phyloP scores from a whole-genome alignment of 2,329 filamentous ascomycete species.

The Periconia sp. region DNA sequence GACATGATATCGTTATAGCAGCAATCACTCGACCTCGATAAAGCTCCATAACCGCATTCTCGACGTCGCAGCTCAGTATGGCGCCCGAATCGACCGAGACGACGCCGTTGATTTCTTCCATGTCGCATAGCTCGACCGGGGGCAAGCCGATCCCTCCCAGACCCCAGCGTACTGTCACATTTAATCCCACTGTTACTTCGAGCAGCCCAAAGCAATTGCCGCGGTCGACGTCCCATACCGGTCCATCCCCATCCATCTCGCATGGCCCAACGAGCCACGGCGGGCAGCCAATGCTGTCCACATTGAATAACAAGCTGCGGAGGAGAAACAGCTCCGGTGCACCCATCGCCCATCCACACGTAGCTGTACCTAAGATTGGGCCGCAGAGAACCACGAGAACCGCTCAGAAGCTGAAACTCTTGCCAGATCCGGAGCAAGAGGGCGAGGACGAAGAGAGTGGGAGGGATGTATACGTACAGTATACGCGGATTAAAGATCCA shows the following conservation, averaged over 20 bases:
- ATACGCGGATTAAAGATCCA: slow-evolving; percentile 96
- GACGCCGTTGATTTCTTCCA: slow-evolving; percentile 45
- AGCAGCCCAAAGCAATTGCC: slow-evolving; percentile 49
- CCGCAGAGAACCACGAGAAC: slow-evolving; percentile 95
- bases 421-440: slow-evolving; percentile 85
- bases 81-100: slow-evolving; percentile 45
- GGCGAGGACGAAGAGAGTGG: slow-evolving; percentile 88
- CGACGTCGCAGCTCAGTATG: slow-evolving; percentile 20
- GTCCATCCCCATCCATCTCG: slow-evolving; percentile 30
- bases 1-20: slow-evolving; percentile 7
- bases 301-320: slow-evolving; percentile 85
- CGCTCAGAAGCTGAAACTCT: slow-evolving; percentile 94
- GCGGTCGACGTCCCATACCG: slow-evolving; percentile 33
- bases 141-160: slow-evolving; percentile 34
- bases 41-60: neutral
- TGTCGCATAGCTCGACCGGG: slow-evolving; percentile 30
- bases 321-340: slow-evolving; percentile 83
- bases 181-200: slow-evolving; percentile 68
- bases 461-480: slow-evolving; percentile 95
- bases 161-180: slow-evolving; percentile 72
- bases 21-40: slow-evolving; percentile 1
- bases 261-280: slow-evolving; percentile 44
- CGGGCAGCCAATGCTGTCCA: slow-evolving; percentile 63
- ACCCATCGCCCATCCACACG: slow-evolving; percentile 52
- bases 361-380: slow-evolving; percentile 75